These are phyloP conservation scores for Apiotrichum domesticum DNA, from an alignment of 1,284 basidiomycete genomes.

Conservation along the genomic window DNA sequence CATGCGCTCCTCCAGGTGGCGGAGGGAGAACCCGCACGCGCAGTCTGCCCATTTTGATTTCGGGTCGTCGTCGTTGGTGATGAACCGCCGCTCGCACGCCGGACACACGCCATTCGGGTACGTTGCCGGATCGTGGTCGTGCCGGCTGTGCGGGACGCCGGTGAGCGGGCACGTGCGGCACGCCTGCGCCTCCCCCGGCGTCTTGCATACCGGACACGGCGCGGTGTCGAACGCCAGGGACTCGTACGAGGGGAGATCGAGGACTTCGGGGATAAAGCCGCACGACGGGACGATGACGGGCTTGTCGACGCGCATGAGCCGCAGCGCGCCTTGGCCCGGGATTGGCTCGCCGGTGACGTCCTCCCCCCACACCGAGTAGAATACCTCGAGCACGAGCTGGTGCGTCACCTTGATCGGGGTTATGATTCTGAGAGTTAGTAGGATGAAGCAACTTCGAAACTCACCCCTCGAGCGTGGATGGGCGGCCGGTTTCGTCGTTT, in stretches of 20 bases:
- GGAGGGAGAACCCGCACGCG: conserved; percentile 20
- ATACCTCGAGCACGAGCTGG: conserved; percentile 38
- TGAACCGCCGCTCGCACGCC: conserved; percentile 20
- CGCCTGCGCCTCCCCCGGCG: conserved; percentile 10
- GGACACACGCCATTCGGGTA: conserved; percentile 28
- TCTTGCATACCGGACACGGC: conserved; percentile 20
- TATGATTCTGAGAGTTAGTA: conserved; percentile 16
- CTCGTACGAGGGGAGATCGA: conserved; percentile 18
- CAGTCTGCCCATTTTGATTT: conserved; percentile 22
- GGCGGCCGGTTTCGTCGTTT: conserved; percentile 31
- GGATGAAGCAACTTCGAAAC: not conserved
- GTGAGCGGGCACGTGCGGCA: conserved; percentile 22
- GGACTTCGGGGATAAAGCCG: conserved; percentile 15
- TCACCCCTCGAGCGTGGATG: conserved; percentile 27
- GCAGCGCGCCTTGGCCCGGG: conserved; percentile 27
- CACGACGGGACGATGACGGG: conserved; percentile 36
- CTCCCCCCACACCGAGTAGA: conserved; percentile 40
- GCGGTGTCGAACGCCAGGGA: conserved; percentile 9
- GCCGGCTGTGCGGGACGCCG: conserved; percentile 22
- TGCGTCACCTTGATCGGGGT: conserved; percentile 44
- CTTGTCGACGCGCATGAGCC: conserved; percentile 36
- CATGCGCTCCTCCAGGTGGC: conserved; percentile 20
- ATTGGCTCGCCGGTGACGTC: conserved; percentile 22
- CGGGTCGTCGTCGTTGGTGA: conserved; percentile 18
- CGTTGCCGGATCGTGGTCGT: conserved; percentile 23